Evolutionary conservation across 106 monocot species (phyloP), one percentile per base, ranked within the genome.

Genomic region (Dactylorhiza incarnata): DNA sequence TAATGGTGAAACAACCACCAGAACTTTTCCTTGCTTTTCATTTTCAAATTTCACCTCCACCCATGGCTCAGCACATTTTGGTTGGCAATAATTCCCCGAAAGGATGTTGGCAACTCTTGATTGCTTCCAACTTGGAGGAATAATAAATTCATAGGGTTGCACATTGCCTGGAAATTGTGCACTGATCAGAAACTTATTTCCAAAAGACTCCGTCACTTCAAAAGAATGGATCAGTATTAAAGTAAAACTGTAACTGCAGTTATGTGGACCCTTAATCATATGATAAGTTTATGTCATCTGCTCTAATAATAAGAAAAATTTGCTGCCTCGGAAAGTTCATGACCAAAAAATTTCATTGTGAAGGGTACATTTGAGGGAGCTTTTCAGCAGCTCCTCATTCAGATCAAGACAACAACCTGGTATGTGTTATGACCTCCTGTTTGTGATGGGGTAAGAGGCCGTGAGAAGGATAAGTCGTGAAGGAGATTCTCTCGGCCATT

Each of bases 61-160:
- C 96, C 96, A 97, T 43, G 96, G 96, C 76, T 97, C 96, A 20
- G 96, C 96, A 73, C 96, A 97, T 63, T 97, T 97, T 10, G 96
- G 96, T 77, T 93, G 96, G 80, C 96, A 97, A 78, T 97, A 97
- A 69, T 97, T 97, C 54, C 96, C 96, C 15, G 96, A 97, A 17
- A 97, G 83, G 47, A 97, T 97, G 87, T 97, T 97, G 55, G 96
- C 93, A 69, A 97, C 81, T 74, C 96, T 70, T 50, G 86, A 81
- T 74, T 97, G 96, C 45, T 97, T 97, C 96, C 96, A 97, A 10
- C 87, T 83, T n/a, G 91, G 88, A 9, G 96, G 96, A 44, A 97
- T 85, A 52, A 97, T 71, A 71, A 97, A 93, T 75, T 97, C 82
- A 75, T 97, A 97, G 0, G 96, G 96, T 73, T 97, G 72, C 53